Base-by-base conservation (phyloP, 805 yeast species). In the Saturnispora bothae region DNA sequence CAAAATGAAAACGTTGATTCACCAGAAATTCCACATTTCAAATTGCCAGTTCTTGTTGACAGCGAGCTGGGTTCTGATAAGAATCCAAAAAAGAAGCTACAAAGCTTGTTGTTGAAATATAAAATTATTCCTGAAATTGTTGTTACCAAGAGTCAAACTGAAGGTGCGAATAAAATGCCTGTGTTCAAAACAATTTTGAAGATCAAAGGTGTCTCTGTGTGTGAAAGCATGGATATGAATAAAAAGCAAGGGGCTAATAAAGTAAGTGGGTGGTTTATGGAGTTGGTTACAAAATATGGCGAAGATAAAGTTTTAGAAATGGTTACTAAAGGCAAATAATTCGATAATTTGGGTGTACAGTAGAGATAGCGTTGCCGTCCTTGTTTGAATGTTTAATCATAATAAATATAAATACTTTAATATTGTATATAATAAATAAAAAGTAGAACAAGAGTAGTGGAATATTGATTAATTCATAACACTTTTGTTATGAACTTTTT, bases 231-330 rank as follows among this genome's bases (percentile, higher is more conserved):
- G 31, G 65, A 61, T 27, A 43, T 45, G 13, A 60, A 53, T 41
- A 64, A 62, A 42, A 64, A 63, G 39, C 49, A 50, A 16, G 69
- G 68, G 9, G 49, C 58, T 17, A 66, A 61, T 31, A 52, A 52
- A 43, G 68, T 68, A 28, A 66, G 71, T 3, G 53, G 53, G 51
- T 56, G 48, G 34, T 27, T 58, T 3, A 35, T 59, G n/a, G 46
- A 43, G 18, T 14, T 27, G 18, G 33, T 36, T 4, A 10, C 19
- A 13, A 28, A 28, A 4, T 33, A 38, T 33, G 42, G 42, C 1
- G 34, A 37, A 18, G 39, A 44, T 3, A 26, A 21, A 1, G 32
- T 44, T 4, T 38, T 38, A 16, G 28, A 35, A 3, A 8, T 14
- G 23, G 6, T 30, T 22, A 22, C 25, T 10, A 22, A 22, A 22